Conservation (phyloP, 2,329 filamentous ascomycete species). For the Ceratocystis eucalypticola region DNA sequence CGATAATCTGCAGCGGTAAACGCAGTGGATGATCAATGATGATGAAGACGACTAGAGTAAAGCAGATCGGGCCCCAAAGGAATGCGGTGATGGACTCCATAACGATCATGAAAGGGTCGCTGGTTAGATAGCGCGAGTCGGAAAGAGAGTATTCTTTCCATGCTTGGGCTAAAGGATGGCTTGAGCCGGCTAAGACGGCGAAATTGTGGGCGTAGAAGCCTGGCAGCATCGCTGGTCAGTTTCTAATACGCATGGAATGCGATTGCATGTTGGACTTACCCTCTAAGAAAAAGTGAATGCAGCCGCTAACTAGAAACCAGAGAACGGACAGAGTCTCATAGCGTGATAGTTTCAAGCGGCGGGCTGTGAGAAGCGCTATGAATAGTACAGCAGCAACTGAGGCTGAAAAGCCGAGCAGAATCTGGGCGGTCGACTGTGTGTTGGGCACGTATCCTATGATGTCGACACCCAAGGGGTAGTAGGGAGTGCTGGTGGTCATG, state of each 20-base stretch:
- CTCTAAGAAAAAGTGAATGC: slow-evolving; percentile 33
- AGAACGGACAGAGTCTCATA: slow-evolving; percentile 47
- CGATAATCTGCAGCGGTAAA: slow-evolving; percentile 35
- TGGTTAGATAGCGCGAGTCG: slow-evolving; percentile 42
- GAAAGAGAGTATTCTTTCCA: slow-evolving; percentile 47
- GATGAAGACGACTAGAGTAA: slow-evolving; percentile 34
- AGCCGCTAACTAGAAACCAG: slow-evolving; percentile 64
- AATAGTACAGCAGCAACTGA: slow-evolving; percentile 45
- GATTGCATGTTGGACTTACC: slow-evolving; percentile 22
- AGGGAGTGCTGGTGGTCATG: slow-evolving; percentile 41
- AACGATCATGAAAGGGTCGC: slow-evolving; percentile 40
- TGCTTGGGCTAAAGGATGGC: slow-evolving; percentile 37
- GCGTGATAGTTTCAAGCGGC: slow-evolving; percentile 39
- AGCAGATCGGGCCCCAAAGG: slow-evolving; percentile 41
- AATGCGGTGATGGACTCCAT: slow-evolving; percentile 43
- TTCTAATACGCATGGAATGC: not conserved
- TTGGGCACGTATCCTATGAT: slow-evolving; percentile 55
- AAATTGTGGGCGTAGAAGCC: slow-evolving; percentile 38
- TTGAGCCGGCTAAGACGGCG: slow-evolving; percentile 28
- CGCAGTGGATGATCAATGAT: slow-evolving; percentile 33
- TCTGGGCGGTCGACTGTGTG: slow-evolving; percentile 41
- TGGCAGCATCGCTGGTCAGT: slow-evolving; percentile 21
- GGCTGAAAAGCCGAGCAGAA: slow-evolving; percentile 47
- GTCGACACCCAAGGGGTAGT: slow-evolving; percentile 52
- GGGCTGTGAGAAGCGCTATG: slow-evolving; percentile 40